These are phyloP conservation scores for Rhizophagus sp. DNA, from an alignment of 192 early-diverging fungal genomes.

Conservation along the genomic window DNA sequence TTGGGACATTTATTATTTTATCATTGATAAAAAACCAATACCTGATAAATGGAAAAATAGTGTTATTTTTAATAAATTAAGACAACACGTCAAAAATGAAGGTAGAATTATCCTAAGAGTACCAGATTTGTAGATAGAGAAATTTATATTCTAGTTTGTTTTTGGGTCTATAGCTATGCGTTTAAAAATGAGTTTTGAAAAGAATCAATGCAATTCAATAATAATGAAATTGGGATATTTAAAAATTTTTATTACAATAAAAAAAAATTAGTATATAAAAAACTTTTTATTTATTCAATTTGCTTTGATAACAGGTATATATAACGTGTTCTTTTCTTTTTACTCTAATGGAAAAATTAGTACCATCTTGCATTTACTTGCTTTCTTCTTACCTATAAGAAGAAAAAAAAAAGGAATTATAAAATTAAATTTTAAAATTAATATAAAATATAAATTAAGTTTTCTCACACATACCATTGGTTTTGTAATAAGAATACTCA, in stretches of 20 bases:
- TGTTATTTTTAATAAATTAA: conserved; percentile 61
- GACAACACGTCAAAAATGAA: conserved; percentile 78
- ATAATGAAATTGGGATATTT: too few relatives aligned
- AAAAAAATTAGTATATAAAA: too few relatives aligned
- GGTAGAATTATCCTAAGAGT: conserved; percentile 75
- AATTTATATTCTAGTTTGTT: too few relatives aligned
- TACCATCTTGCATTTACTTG: conserved; percentile 27
- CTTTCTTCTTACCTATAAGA: conserved; percentile 24
- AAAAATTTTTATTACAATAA: too few relatives aligned
- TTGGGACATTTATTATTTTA: conserved; percentile 99
- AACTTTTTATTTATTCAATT: too few relatives aligned
- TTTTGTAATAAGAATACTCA: conserved; percentile 70
- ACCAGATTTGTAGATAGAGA: conserved; percentile 62
- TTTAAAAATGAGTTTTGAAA: too few relatives aligned
- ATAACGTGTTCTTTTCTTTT: too few relatives aligned
- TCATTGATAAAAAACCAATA: conserved; percentile 62
- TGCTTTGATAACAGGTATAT: too few relatives aligned
- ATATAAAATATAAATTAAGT: conserved; percentile 39
- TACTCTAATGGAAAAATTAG: background rate
- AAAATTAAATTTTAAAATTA: background rate
- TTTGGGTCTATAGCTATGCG: too few relatives aligned
- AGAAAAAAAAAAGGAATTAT: background rate
- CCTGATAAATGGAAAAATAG: conserved; percentile 56
- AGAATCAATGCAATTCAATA: too few relatives aligned
- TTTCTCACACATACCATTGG: conserved; percentile 70